phyloP scores from a whole-genome alignment of 164 flowering plant genomes.

The Cinnamomum chago region DNA sequence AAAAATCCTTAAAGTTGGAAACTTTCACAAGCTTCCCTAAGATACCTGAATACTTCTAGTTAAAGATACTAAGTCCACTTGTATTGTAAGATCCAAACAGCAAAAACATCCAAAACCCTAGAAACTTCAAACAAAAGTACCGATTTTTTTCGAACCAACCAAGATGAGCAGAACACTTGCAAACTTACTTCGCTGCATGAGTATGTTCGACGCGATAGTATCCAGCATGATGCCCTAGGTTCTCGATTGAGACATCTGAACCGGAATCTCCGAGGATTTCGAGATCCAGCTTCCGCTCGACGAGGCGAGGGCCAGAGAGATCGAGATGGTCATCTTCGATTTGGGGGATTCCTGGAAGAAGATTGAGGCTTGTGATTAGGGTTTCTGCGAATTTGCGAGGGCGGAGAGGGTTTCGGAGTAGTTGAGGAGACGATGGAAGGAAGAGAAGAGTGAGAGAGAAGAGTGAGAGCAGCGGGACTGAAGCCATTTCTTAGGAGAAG shows the following conservation, averaged over 20 bases:
- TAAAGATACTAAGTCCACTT: too few species aligned
- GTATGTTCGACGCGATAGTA: slow-evolving; percentile 36
- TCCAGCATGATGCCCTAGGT: slow-evolving; percentile 51
- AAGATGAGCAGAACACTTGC: neutral
- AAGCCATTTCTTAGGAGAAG: neutral
- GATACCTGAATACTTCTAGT: too few species aligned
- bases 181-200: slow-evolving; percentile 34
- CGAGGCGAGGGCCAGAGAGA: slow-evolving; percentile 9
- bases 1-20: neutral
- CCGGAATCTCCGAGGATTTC: slow-evolving; percentile 6
- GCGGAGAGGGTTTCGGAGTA: neutral
- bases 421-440: neutral
- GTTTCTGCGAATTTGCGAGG: slow-evolving; percentile 7
- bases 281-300: slow-evolving; percentile 8
- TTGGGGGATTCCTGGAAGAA: slow-evolving; percentile 1
- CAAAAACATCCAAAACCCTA: neutral
- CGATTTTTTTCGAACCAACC: neutral
- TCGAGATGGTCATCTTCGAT: neutral
- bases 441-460: neutral
- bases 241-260: slow-evolving; percentile 21
- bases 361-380: slow-evolving; percentile 13
- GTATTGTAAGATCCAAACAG: neutral
- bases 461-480: neutral
- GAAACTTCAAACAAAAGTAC: neutral
- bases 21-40: neutral